Percentiles rank a stretch among this genome's conserved stretches.
These are phyloP conservation scores for Trichoderma lentiforme DNA, from an alignment of 2,329 filamentous ascomycete species.

Conservation along the genomic window DNA sequence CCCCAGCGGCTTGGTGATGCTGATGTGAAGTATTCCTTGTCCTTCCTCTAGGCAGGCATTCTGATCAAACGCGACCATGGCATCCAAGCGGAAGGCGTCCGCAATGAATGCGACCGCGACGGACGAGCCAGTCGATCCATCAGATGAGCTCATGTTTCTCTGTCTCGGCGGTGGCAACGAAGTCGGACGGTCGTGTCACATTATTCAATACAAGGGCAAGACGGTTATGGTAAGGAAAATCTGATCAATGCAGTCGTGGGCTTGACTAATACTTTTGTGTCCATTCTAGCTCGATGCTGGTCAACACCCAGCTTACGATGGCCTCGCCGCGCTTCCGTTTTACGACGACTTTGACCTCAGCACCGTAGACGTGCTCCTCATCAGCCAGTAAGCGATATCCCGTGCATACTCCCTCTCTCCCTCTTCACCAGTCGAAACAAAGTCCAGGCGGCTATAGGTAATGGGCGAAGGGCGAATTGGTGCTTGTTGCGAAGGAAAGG, in stretches of 20 bases:
- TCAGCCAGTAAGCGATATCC: slow-evolving; percentile 83
- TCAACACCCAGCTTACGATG: slow-evolving; percentile 94
- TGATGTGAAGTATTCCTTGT: slow-evolving; percentile 9
- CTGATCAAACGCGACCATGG: slow-evolving; percentile 55
- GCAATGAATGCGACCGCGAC: slow-evolving; percentile 64
- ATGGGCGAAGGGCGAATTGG: slow-evolving; percentile 27
- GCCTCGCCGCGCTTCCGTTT: slow-evolving; percentile 88
- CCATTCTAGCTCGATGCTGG: slow-evolving; percentile 79
- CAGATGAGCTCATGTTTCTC: slow-evolving; percentile 91
- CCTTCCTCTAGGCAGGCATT: slow-evolving; percentile 1
- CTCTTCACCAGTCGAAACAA: background rate
- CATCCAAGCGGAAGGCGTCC: slow-evolving; percentile 85
- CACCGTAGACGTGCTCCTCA: slow-evolving; percentile 92
- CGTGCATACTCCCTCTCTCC: background rate
- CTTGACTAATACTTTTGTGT: background rate
- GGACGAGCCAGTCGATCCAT: slow-evolving; percentile 86
- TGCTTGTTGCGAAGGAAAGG: slow-evolving; percentile 23
- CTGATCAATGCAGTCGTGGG: background rate
- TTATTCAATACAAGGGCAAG: slow-evolving; percentile 98
- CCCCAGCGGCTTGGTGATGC: background rate
- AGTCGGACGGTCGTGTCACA: slow-evolving; percentile 94
- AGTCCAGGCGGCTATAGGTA: background rate
- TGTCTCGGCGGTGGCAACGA: slow-evolving; percentile 95
- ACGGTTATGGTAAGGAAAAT: slow-evolving; percentile 80
- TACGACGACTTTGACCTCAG: slow-evolving; percentile 98